Evolutionary conservation across 1,139 yeast species (phyloP).

Genomic region (Taphrina pruni): DNA sequence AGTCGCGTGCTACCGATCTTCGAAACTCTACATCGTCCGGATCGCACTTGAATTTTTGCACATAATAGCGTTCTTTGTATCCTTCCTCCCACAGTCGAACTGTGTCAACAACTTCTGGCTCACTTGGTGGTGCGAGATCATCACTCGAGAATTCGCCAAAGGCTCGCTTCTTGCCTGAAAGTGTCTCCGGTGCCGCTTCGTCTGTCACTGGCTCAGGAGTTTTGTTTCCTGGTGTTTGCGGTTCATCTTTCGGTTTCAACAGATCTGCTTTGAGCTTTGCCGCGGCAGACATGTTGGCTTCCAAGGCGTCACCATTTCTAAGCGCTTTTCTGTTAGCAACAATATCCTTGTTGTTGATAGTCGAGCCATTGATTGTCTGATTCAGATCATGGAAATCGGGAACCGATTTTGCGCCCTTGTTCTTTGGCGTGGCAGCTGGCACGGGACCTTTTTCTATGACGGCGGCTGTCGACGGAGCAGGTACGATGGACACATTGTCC

Average conservation of each 20-base stretch:
- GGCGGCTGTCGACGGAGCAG: conserved; percentile 37
- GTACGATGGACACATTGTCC: conserved; percentile 38
- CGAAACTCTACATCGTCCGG: conserved; percentile 66
- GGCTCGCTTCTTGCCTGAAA: conserved; percentile 39
- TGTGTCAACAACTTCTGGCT: conserved; percentile 54
- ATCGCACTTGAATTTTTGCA: conserved; percentile 69
- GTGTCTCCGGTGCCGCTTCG: conserved; percentile 43
- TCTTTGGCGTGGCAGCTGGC: conserved; percentile 28
- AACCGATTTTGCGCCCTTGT: conserved; percentile 42
- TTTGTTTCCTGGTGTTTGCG: conserved; percentile 49
- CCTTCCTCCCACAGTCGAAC: conserved; percentile 87
- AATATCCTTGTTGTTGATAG: conserved; percentile 42
- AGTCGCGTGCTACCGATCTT: conserved; percentile 68
- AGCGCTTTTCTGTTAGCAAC: conserved; percentile 69
- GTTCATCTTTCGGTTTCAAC: conserved; percentile 51
- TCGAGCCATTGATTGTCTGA: conserved; percentile 38
- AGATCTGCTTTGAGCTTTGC: conserved; percentile 38
- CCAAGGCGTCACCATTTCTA: conserved; percentile 66
- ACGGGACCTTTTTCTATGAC: conserved; percentile 41
- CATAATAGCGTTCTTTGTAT: conserved; percentile 79
- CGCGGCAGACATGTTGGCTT: conserved; percentile 40
- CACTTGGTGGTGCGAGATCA: conserved; percentile 28
- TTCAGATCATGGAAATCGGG: conserved; percentile 44
- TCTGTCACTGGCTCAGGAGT: conserved; percentile 42
- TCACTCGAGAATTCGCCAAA: conserved; percentile 34